phyloP scores from a whole-genome alignment of 2,329 filamentous ascomycete species.

The Colletotrichum kahawae region DNA sequence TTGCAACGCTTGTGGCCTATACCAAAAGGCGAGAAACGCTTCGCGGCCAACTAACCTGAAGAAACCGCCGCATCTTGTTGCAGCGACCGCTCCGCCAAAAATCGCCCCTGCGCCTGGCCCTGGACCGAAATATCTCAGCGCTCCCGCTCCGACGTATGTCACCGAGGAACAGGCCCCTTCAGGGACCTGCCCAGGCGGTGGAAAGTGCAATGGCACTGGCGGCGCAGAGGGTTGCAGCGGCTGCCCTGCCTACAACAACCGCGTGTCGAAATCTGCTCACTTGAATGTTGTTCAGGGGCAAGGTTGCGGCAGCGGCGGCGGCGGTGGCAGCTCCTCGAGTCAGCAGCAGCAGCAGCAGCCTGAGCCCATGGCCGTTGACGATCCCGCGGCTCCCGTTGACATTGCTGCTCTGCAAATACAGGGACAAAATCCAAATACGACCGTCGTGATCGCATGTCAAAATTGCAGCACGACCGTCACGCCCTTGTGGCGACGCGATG shows the following conservation, averaged over 20 bases:
- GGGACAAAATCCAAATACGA: conserved; percentile 49
- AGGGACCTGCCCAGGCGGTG: conserved; percentile 95
- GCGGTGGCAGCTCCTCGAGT: conserved; percentile 20
- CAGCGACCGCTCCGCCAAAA: conserved; percentile 47
- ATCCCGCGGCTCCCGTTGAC: conserved; percentile 50
- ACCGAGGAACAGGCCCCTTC: conserved; percentile 74
- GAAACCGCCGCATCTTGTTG: conserved; percentile 65
- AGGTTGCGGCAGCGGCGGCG: conserved; percentile 34
- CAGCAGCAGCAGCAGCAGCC: conserved; percentile 18
- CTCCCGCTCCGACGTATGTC: conserved; percentile 71
- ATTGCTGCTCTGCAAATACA: conserved; percentile 50
- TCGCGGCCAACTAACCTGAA: conserved; percentile 90
- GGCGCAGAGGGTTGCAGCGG: conserved; percentile 94
- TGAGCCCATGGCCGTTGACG: conserved; percentile 32
- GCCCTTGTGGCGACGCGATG: conserved; percentile 92
- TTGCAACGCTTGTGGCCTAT: conserved; percentile 96
- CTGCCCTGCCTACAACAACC: conserved; percentile 97
- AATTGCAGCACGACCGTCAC: conserved; percentile 98
- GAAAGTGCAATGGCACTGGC: conserved; percentile 94
- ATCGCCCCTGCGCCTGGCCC: conserved; percentile 32
- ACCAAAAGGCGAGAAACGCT: conserved; percentile 91
- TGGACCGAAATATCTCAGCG: conserved; percentile 45
- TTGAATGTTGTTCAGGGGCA: conserved; percentile 63
- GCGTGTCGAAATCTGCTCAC: conserved; percentile 85
- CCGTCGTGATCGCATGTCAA: conserved; percentile 87